These are phyloP conservation scores for Hypholoma sublateritium DNA, from an alignment of 768 basidiomycete species.

Conservation along the genomic window DNA sequence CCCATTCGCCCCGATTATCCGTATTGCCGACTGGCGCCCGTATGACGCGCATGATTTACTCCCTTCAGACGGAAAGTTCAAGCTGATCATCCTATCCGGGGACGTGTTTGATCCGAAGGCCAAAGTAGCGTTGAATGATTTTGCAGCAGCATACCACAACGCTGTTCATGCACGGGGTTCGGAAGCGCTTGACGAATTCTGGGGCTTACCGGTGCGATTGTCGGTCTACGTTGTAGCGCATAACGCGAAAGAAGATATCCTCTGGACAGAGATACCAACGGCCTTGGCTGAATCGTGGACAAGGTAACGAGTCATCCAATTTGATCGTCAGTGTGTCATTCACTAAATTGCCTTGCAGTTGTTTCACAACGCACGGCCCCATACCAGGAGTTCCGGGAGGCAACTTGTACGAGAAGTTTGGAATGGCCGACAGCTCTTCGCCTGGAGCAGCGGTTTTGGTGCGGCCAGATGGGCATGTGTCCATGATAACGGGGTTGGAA, in stretches of 20 bases:
- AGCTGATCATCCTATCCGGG: slow-evolving; percentile 8
- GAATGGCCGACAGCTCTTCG: not conserved
- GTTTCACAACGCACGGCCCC: not conserved
- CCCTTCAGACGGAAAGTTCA: slow-evolving; percentile 8
- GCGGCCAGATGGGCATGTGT: slow-evolving; percentile 8
- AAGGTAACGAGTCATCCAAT: not conserved
- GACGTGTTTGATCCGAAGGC: not conserved
- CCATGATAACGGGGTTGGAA: not conserved
- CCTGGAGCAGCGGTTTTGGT: slow-evolving; percentile 1
- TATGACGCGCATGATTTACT: slow-evolving; percentile 8
- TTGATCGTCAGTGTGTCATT: not conserved
- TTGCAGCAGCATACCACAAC: not conserved
- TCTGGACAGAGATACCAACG: slow-evolving; percentile 5
- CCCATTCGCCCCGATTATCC: slow-evolving; percentile 5
- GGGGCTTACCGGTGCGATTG: not conserved
- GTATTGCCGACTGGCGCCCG: slow-evolving; percentile 7
- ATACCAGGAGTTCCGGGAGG: not conserved
- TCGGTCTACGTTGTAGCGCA: slow-evolving; percentile 1
- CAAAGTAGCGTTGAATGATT: not conserved
- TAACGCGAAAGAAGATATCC: slow-evolving; percentile 7
- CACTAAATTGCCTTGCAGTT: not conserved
- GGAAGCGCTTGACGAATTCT: not conserved
- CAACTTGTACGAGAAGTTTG: slow-evolving; percentile 6
- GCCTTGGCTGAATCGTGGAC: slow-evolving; percentile 5
- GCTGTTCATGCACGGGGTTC: not conserved